phyloP scores from a whole-genome alignment of 805 yeast genomes.

The Saccharomycopsis lassenensis region DNA sequence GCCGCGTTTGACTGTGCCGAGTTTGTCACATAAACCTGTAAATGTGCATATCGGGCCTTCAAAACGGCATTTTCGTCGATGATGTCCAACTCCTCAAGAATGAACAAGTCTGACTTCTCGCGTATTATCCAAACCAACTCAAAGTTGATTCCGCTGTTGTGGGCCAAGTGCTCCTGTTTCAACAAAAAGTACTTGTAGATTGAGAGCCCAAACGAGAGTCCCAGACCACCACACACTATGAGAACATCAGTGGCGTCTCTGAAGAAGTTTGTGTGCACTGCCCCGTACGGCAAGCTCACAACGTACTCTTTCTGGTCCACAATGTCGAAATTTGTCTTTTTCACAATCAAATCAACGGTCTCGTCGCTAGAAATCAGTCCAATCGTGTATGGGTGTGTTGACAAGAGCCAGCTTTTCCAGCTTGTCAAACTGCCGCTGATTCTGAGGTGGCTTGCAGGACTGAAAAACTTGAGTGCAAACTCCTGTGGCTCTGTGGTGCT shows the following conservation, averaged over 20 bases:
- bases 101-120: constrained; percentile 34
- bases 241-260: constrained; percentile 24
- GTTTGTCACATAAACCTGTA: no score
- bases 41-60: no score
- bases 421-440: constrained; percentile 29
- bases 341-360: constrained; percentile 35
- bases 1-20: no score
- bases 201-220: constrained; percentile 54
- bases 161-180: background rate
- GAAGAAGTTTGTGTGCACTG: constrained; percentile 7
- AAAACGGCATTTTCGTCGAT: constrained; percentile 8
- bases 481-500: constrained; percentile 9
- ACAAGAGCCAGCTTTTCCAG: constrained; percentile 36
- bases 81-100: constrained; percentile 31
- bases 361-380: constrained; percentile 34
- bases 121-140: constrained; percentile 46
- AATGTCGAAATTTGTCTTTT: constrained; percentile 25
- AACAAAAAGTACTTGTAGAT: constrained; percentile 9
- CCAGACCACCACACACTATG: constrained; percentile 64
- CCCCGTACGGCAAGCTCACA: constrained; percentile 28
- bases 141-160: constrained; percentile 21
- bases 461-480: constrained; percentile 23
- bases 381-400: constrained; percentile 63
- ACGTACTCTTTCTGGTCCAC: constrained; percentile 23
- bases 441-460: constrained; percentile 51